These are phyloP conservation scores for Nemania bipapillata DNA, from an alignment of 2,329 filamentous ascomycete species.

Conservation along the genomic window DNA sequence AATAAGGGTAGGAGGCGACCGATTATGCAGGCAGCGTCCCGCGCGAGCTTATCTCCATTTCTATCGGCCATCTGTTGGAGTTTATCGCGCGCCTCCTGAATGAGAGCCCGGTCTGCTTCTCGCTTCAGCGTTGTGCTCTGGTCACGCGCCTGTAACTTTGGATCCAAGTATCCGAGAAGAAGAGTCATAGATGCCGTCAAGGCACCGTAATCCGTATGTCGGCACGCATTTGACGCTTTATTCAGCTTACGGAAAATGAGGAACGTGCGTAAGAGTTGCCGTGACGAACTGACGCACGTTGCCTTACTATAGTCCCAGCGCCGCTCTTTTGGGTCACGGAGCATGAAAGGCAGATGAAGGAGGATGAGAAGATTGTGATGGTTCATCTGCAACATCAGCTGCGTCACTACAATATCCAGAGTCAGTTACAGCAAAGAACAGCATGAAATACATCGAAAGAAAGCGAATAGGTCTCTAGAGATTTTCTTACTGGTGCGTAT, in stretches of 20 bases:
- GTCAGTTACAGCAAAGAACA: slow-evolving; percentile 2
- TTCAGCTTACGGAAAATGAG: slow-evolving; percentile 58
- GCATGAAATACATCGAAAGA: not conserved
- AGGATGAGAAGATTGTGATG: slow-evolving; percentile 64
- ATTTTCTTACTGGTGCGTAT: slow-evolving; percentile 41
- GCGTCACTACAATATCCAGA: slow-evolving; percentile 35
- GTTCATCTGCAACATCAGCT: slow-evolving; percentile 61
- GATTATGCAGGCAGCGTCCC: slow-evolving; percentile 58
- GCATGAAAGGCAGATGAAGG: slow-evolving; percentile 66
- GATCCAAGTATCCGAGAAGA: slow-evolving; percentile 62
- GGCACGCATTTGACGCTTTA: slow-evolving; percentile 55
- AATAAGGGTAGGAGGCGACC: slow-evolving; percentile 57
- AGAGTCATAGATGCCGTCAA: slow-evolving; percentile 64
- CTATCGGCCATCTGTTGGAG: slow-evolving; percentile 55
- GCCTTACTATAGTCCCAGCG: slow-evolving; percentile 62
- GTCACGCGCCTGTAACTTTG: slow-evolving; percentile 43
- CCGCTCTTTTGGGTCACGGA: slow-evolving; percentile 54
- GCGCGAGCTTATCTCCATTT: slow-evolving; percentile 57
- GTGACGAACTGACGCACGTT: slow-evolving; percentile 61
- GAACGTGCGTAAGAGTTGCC: slow-evolving; percentile 62
- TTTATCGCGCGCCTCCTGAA: slow-evolving; percentile 52
- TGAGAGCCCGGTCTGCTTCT: slow-evolving; percentile 53
- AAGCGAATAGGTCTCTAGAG: not conserved
- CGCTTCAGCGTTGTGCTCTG: slow-evolving; percentile 41
- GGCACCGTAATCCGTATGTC: slow-evolving; percentile 64